A percentile compares a stretch with the other conserved stretches of the same genome.
Conservation (phyloP, 768 basidiomycete species). For the Boletus barrowsii region DNA sequence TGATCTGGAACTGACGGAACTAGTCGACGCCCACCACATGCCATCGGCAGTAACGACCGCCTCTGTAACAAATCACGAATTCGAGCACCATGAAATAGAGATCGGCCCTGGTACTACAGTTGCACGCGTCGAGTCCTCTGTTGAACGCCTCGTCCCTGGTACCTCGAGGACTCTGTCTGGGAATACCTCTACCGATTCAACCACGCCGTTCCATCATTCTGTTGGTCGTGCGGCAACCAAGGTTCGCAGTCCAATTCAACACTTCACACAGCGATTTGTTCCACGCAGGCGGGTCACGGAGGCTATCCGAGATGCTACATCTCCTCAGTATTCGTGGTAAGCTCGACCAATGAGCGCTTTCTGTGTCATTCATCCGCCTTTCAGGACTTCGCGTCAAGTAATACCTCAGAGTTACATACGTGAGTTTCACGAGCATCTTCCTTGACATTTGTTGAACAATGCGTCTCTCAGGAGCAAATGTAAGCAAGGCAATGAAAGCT, state of each 20-base stretch:
- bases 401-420: constrained; percentile 1
- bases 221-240: neutral
- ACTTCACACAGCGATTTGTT: neutral
- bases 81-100: neutral
- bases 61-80: neutral
- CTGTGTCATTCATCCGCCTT: neutral
- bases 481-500: neutral
- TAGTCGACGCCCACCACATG: constrained; percentile 54
- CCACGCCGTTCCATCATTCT: neutral
- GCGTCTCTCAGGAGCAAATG: neutral
- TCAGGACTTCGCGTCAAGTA: neutral
- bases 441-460: neutral
- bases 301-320: neutral
- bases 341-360: neutral
- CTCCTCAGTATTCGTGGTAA: neutral
- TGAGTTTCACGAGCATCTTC: neutral
- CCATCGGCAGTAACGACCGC: neutral
- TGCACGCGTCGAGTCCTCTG: constrained; percentile 38
- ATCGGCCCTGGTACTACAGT: constrained; percentile 27
- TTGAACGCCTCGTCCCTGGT: too few species aligned
- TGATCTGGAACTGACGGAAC: neutral
- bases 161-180: neutral
- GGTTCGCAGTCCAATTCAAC: neutral
- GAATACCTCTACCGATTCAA: too few species aligned
- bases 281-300: neutral